These are phyloP conservation scores for Saccharomyces eubayanus DNA, from an alignment of 805 yeast species.

Conservation along the genomic window DNA sequence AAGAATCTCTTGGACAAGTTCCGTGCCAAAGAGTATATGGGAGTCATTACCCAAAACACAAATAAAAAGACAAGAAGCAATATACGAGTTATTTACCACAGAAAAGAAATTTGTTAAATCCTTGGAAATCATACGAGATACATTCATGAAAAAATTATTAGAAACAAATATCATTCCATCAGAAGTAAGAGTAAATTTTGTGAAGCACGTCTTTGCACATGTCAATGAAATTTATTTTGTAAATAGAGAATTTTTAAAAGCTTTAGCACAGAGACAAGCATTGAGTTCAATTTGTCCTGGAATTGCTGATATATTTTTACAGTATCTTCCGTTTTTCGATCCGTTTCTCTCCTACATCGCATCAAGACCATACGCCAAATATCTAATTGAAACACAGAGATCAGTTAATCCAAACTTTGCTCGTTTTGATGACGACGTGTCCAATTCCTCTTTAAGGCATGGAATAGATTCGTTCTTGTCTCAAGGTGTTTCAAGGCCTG, in stretches of 20 bases:
- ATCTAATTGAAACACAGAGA: conserved; percentile 86
- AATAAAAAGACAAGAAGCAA: conserved; percentile 84
- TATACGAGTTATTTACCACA: conserved; percentile 83
- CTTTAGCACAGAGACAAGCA: conserved; percentile 74
- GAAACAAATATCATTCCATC: conserved; percentile 79
- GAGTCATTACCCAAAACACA: conserved; percentile 73
- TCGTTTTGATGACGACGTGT: conserved; percentile 77
- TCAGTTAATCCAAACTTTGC: conserved; percentile 80
- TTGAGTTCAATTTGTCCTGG: conserved; percentile 71
- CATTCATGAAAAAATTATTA: conserved; percentile 81
- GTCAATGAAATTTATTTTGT: conserved; percentile 75
- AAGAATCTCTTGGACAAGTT: conserved; percentile 65
- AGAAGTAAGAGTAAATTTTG: conserved; percentile 76
- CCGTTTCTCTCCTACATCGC: conserved; percentile 89
- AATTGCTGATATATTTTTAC: conserved; percentile 77
- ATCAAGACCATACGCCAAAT: conserved; percentile 84
- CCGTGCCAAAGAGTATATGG: conserved; percentile 69
- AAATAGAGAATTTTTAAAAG: conserved; percentile 76
- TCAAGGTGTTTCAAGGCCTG: conserved; percentile 89
- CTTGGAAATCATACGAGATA: conserved; percentile 81
- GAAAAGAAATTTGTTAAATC: conserved; percentile 92
- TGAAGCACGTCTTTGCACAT: conserved; percentile 80
- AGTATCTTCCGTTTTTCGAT: conserved; percentile 72
- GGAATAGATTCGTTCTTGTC: conserved; percentile 85
- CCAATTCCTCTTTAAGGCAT: conserved; percentile 41